Conservation (phyloP, 2,329 filamentous ascomycete species). For the Microascus cirrosus region DNA sequence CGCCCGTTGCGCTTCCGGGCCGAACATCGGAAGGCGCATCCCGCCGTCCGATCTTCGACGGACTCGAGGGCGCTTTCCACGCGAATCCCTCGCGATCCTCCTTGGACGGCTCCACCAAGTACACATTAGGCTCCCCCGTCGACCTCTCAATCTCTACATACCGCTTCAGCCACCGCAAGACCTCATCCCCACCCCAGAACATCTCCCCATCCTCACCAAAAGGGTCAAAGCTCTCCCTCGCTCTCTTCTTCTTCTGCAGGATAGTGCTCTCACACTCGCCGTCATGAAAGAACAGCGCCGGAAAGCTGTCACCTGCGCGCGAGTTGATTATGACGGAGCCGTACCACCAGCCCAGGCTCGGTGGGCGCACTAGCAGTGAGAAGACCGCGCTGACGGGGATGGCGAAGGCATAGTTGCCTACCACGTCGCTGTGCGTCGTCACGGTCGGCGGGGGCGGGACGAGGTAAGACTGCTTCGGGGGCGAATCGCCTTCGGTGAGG, state of each 20-base stretch:
- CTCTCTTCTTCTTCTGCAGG: slow-evolving; percentile 77
- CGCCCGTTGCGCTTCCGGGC: slow-evolving; percentile 21
- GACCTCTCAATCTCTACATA: slow-evolving; percentile 79
- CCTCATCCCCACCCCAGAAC: slow-evolving; percentile 97
- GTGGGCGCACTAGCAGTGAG: slow-evolving; percentile 79
- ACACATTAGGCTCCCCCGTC: slow-evolving; percentile 78
- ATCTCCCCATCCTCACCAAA: slow-evolving; percentile 76
- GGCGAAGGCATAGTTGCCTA: slow-evolving; percentile 81
- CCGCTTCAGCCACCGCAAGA: slow-evolving; percentile 77
- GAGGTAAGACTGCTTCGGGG: slow-evolving; percentile 77
- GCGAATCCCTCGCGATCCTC: slow-evolving; percentile 81
- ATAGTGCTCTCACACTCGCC: slow-evolving; percentile 95
- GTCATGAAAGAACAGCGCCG: slow-evolving; percentile 94
- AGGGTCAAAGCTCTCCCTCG: slow-evolving; percentile 78
- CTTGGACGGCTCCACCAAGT: slow-evolving; percentile 74
- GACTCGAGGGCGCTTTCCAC: slow-evolving; percentile 40
- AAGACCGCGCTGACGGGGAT: slow-evolving; percentile 85
- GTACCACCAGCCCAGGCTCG: slow-evolving; percentile 97
- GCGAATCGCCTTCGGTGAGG: slow-evolving; percentile 66
- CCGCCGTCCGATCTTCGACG: slow-evolving; percentile 28
- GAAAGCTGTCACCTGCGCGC: slow-evolving; percentile 81
- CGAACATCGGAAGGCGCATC: slow-evolving; percentile 18
- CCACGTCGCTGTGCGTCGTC: slow-evolving; percentile 58
- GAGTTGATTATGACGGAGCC: slow-evolving; percentile 92
- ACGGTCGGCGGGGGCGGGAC: slow-evolving; percentile 86